Conservation (phyloP, 805 yeast species). For the Kodamaea laetipori region DNA sequence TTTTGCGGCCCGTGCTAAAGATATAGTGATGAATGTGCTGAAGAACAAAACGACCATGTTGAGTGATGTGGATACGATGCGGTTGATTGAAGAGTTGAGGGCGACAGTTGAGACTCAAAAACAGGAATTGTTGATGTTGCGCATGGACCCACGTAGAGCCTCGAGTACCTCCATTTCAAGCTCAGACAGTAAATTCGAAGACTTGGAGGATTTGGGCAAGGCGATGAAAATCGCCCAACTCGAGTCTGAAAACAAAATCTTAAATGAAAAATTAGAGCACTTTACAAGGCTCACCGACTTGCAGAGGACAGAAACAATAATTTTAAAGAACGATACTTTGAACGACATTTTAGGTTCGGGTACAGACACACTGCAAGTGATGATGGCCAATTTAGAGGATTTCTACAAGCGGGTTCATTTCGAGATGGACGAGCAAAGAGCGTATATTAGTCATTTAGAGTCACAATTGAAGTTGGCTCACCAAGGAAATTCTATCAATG, state of each 20-base stretch:
- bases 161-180: constrained; percentile 15
- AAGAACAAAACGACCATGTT: constrained; percentile 44
- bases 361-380: constrained; percentile 39
- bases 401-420: constrained; percentile 47
- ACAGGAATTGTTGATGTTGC: constrained; percentile 48
- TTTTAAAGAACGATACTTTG: constrained; percentile 59
- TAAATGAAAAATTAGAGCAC: constrained; percentile 71
- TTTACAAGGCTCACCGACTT: constrained; percentile 63
- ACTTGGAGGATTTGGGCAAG: constrained; percentile 35
- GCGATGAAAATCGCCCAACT: constrained; percentile 28
- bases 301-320: constrained; percentile 56
- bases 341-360: constrained; percentile 57
- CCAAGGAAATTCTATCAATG: constrained; percentile 18
- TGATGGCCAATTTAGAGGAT: constrained; percentile 51
- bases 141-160: constrained; percentile 13
- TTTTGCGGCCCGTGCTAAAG: constrained; percentile 92
- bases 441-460: constrained; percentile 63
- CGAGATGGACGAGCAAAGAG: constrained; percentile 60
- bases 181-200: constrained; percentile 51
- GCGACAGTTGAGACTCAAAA: constrained; percentile 64
- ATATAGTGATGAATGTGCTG: constrained; percentile 69
- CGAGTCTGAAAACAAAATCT: constrained; percentile 62
- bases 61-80: constrained; percentile 41
- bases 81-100: constrained; percentile 55
- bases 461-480: constrained; percentile 42